Evolutionary conservation across 345 rosid species (phyloP), one percentile per base, ranked within the genome.

Genomic region (Microthlaspi erraticum): DNA sequence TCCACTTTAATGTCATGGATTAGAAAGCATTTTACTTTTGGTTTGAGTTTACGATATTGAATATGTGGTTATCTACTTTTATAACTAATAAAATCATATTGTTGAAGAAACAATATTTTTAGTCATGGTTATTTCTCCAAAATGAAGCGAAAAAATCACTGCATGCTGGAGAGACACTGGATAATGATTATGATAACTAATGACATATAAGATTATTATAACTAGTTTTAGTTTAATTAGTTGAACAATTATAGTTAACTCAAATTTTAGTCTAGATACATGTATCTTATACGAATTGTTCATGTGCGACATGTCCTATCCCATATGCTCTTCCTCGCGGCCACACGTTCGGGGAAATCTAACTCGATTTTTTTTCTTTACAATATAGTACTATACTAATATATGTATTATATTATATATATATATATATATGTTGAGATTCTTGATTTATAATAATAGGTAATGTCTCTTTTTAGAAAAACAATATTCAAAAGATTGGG

Each of bases 291-390:
- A 68, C 14, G 65, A 36, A 56, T 46, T 20, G 32, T 12, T 58
- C 71, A 73, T 65, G 66, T 73, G 77, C 52, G 44, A 48, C 66
- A 38, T 73, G 72, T 73, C 71, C 7, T 51, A 58, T 64, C 71
- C 36, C 51, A 72, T 57, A 65, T 65, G 71, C 18, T 55, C 34
- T 48, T 65, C 53, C 59, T 72, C 41, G 23, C 36, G 56, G 66
- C 66, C 72, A 58, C 77, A 73, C 77, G 77, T 73, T 65, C 29
- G 38, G 36, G 32, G 17, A 48, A 65, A 73, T 65, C 66, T 65
- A 65, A 55, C 39, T 48, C 39, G 31, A 43, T 34, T 34, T 51
- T 14, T 14, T 8, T 34, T 33, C 2, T 26, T 9, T 12, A 19
- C 23, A 17, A 64, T 36, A 64, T 43, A 38, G 1, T 62, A 61